A percentile compares a stretch with the other conserved stretches of the same genome.
These are phyloP conservation scores for Martiniozyma abietophila DNA, from an alignment of 805 yeast genomes.

Conservation along the genomic window DNA sequence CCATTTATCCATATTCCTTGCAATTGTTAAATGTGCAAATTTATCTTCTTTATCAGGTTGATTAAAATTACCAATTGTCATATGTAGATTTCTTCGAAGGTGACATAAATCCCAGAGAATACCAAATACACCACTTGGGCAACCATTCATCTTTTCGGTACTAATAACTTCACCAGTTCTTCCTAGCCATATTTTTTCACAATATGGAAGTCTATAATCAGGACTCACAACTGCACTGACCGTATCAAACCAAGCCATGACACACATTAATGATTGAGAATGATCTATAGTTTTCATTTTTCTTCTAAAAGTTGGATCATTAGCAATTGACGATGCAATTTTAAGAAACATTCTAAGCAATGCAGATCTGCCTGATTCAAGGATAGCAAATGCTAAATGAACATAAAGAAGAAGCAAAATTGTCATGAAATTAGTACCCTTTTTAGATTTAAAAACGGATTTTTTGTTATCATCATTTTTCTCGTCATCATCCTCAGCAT, in stretches of 20 bases:
- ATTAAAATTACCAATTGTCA: no score
- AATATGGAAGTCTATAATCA: slow-evolving; percentile 46
- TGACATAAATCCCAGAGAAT: slow-evolving; percentile 23
- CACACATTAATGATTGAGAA: slow-evolving; percentile 38
- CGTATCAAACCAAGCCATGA: slow-evolving; percentile 54
- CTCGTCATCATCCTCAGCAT: slow-evolving; percentile 3
- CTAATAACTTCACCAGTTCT: slow-evolving; percentile 32
- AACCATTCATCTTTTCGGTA: slow-evolving; percentile 47
- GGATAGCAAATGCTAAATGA: slow-evolving; percentile 42
- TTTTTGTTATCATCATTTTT: background rate
- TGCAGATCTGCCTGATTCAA: slow-evolving; percentile 48
- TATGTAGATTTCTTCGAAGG: slow-evolving; percentile 34
- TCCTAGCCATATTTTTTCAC: slow-evolving; percentile 47
- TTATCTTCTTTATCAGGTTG: no score
- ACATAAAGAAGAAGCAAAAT: slow-evolving; percentile 44
- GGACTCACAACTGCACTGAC: slow-evolving; percentile 47
- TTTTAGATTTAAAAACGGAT: slow-evolving; percentile 28
- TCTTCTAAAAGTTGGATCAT: slow-evolving; percentile 34
- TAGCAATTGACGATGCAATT: slow-evolving; percentile 40
- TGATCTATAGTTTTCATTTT: slow-evolving; percentile 39
- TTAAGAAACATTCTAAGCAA: slow-evolving; percentile 39
- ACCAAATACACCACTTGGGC: slow-evolving; percentile 48
- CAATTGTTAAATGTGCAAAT: no score
- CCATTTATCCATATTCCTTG: no score
- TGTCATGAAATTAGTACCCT: slow-evolving; percentile 35